A percentile compares a stretch with the other conserved stretches of the same genome.
These are phyloP conservation scores for Papiliotrema laurentii DNA, from an alignment of 1,284 basidiomycete species.

Conservation along the genomic window DNA sequence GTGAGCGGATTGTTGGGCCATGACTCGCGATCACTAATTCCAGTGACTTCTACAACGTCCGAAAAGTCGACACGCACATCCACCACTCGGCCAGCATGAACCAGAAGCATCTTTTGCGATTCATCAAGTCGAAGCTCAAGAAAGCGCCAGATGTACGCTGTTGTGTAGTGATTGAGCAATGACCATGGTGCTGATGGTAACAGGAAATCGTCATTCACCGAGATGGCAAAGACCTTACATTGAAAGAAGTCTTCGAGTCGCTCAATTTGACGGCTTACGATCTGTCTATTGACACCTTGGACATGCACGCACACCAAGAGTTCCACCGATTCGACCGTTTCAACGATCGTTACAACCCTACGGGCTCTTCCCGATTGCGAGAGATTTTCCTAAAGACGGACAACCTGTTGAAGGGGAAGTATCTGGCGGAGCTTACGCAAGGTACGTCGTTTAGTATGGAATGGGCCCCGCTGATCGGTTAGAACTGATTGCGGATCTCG, in stretches of 20 bases:
- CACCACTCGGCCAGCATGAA: constrained; percentile 99
- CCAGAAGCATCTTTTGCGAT: constrained; percentile 97
- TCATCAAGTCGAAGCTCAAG: constrained; percentile 89
- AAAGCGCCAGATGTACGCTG: constrained; percentile 50
- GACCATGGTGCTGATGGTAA: constrained; percentile 1
- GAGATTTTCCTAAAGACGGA: constrained; percentile 99
- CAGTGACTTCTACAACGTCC: constrained; percentile 98
- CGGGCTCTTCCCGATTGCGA: constrained; percentile 83
- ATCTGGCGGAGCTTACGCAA: constrained; percentile 90
- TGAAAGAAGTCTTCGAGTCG: constrained; percentile 91
- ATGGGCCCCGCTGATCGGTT: constrained; percentile 4
- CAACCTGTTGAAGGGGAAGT: constrained; percentile 85
- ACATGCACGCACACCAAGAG: constrained; percentile 97
- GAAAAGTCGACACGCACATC: constrained; percentile 98
- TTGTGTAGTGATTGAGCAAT: no score
- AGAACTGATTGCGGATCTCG: constrained; percentile 95
- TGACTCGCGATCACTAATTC: background rate
- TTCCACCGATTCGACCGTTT: constrained; percentile 98
- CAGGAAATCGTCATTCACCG: constrained; percentile 95
- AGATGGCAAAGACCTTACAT: constrained; percentile 82
- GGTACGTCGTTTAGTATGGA: constrained; percentile 52
- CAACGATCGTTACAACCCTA: constrained; percentile 56
- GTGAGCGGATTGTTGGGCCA: constrained; percentile 42
- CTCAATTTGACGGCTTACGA: constrained; percentile 95
- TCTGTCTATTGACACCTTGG: constrained; percentile 95